Evolutionary conservation across 2,329 filamentous ascomycete genomes (phyloP).

Genomic region (Annulohypoxylon truncatum): DNA sequence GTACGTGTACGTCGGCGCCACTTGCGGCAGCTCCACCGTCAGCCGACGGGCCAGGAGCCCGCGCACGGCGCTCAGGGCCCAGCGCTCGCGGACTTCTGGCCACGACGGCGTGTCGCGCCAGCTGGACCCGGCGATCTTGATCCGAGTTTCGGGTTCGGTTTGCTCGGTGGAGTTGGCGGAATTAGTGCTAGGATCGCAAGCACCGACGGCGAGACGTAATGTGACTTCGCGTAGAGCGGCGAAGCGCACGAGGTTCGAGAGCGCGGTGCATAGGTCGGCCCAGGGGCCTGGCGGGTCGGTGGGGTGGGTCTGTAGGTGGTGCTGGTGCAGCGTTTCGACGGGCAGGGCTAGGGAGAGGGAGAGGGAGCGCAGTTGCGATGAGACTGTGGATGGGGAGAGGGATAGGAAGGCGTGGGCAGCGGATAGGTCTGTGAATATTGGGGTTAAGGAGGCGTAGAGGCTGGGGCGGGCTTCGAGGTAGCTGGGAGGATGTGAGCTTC

Average conservation of each 20-base stretch:
- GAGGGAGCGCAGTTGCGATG: conserved; percentile 29
- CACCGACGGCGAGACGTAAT: conserved; percentile 37
- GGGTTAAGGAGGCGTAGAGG: conserved; percentile 36
- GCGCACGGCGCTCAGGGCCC: conserved; percentile 37
- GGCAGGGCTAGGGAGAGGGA: conserved; percentile 38
- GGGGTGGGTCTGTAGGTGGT: background rate
- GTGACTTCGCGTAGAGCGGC: conserved; percentile 29
- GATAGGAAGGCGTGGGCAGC: conserved; percentile 36
- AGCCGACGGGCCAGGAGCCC: conserved; percentile 37
- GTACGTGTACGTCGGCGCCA: conserved; percentile 24
- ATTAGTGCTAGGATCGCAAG: background rate
- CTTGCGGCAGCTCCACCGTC: conserved; percentile 36
- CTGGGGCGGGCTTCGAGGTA: conserved; percentile 36
- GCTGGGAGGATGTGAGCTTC: conserved; percentile 22
- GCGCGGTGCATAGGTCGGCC: conserved; percentile 37
- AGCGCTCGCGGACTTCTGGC: conserved; percentile 45
- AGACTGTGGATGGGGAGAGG: conserved; percentile 11
- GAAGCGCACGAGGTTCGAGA: conserved; percentile 42
- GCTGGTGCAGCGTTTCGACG: conserved; percentile 38
- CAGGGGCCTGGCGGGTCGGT: conserved; percentile 17
- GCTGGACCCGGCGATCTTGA: too few species aligned
- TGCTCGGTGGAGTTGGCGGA: too few species aligned
- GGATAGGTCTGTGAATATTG: conserved; percentile 39
- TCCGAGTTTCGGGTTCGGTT: background rate
- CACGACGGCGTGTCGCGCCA: conserved; percentile 28